A percentile compares a stretch with the other conserved stretches of the same genome.
phyloP scores from a whole-genome alignment of 225 moss, liverwort and hornwort species.

The Rhytidiadelphus loreus region DNA sequence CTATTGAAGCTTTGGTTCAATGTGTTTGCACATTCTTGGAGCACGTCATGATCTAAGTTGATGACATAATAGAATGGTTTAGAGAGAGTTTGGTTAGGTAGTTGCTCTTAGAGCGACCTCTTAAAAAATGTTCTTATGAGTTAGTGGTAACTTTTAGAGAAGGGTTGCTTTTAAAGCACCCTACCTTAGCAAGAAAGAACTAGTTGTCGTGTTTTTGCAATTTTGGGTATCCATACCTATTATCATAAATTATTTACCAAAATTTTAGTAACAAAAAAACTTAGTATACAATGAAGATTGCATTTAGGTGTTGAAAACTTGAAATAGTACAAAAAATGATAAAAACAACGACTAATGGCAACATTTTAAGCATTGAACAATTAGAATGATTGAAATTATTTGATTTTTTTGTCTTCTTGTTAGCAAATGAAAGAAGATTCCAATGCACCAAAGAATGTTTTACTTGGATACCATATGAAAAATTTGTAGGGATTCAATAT shows the following conservation, averaged over 20 bases:
- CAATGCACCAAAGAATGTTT: neutral
- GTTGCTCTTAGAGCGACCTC: too few species aligned
- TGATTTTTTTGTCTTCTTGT: neutral
- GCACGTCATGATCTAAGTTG: neutral
- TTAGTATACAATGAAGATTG: neutral
- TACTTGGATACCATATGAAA: neutral
- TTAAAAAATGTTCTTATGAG: too few species aligned
- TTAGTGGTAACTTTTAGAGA: too few species aligned
- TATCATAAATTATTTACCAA: neutral
- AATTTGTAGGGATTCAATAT: neutral
- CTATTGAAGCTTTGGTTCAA: constrained; percentile 1
- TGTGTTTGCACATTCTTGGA: constrained; percentile 19
- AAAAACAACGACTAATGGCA: too few species aligned
- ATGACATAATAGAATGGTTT: neutral
- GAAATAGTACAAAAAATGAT: neutral
- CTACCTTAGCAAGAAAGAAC: too few species aligned
- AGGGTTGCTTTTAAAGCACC: too few species aligned
- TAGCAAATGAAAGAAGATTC: neutral
- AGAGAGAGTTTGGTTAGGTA: too few species aligned
- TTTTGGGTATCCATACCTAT: fast-evolving
- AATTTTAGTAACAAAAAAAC: neutral
- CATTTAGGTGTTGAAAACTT: too few species aligned
- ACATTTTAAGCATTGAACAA: neutral
- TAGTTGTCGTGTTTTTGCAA: fast-evolving
- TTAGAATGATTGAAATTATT: neutral